Evolutionary conservation across 1,139 yeast genomes (phyloP).

Genomic region (Pichia sp.): DNA sequence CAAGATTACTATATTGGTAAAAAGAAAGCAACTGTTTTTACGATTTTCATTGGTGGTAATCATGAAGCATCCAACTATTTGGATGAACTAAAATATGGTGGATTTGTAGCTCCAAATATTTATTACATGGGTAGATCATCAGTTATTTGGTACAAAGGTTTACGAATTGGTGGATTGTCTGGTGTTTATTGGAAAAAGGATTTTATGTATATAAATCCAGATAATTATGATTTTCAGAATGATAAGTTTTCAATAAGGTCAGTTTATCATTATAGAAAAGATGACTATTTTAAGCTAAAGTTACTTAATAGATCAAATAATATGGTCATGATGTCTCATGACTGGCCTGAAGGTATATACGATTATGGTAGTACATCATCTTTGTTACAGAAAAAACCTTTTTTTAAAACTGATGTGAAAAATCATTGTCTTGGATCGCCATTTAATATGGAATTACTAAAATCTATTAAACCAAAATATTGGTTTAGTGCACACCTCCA

Average conservation of each 20-base stretch:
- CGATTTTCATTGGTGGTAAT: slow-evolving; percentile 89
- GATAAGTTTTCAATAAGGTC: slow-evolving; percentile 39
- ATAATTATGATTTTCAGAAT: slow-evolving; percentile 44
- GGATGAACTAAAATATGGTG: slow-evolving; percentile 74
- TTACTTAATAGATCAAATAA: slow-evolving; percentile 28
- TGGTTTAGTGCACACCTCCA: slow-evolving; percentile 95
- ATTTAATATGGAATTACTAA: slow-evolving; percentile 51
- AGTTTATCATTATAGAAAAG: slow-evolving; percentile 68
- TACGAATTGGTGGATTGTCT: slow-evolving; percentile 74
- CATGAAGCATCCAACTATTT: slow-evolving; percentile 85
- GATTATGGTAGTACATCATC: slow-evolving; percentile 49
- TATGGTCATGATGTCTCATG: slow-evolving; percentile 64
- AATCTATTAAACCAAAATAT: slow-evolving; percentile 50
- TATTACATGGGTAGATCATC: slow-evolving; percentile 81
- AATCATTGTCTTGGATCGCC: slow-evolving; percentile 69
- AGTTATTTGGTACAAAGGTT: slow-evolving; percentile 64
- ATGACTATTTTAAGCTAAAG: slow-evolving; percentile 53
- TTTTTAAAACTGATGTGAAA: slow-evolving; percentile 57
- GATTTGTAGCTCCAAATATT: slow-evolving; percentile 92
- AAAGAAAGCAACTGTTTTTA: slow-evolving; percentile 62
- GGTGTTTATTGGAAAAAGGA: slow-evolving; percentile 66
- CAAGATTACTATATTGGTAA: slow-evolving; percentile 60
- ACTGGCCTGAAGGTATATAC: slow-evolving; percentile 88
- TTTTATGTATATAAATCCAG: slow-evolving; percentile 33
- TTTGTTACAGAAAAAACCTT: slow-evolving; percentile 57